Conservation (phyloP, 768 basidiomycete genomes). For the Boletus coccyginus region DNA sequence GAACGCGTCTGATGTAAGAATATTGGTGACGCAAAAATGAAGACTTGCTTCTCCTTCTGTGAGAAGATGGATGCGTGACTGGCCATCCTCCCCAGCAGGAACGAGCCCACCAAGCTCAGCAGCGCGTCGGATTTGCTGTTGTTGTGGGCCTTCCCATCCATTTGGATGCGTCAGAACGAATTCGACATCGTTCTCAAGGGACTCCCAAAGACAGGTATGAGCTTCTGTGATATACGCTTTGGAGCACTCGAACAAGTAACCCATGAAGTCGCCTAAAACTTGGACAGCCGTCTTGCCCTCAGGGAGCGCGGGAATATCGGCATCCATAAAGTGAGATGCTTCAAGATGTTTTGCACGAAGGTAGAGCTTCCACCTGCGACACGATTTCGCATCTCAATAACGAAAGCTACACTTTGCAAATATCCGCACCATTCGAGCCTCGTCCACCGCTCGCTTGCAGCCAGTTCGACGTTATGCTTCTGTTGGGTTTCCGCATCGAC, state of each 20-base stretch:
- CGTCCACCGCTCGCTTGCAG: conserved; percentile 37
- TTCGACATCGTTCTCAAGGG: conserved; percentile 40
- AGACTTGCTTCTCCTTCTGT: conserved; percentile 58
- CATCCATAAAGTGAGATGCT: conserved; percentile 22
- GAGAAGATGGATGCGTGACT: conserved; percentile 46
- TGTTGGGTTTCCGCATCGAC: conserved; percentile 41
- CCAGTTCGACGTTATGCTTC: conserved; percentile 32
- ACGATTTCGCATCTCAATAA: not conserved
- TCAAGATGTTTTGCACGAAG: conserved; percentile 30
- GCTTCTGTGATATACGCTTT: conserved; percentile 43
- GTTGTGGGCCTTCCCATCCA: conserved; percentile 61
- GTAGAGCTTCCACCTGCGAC: conserved; percentile 34
- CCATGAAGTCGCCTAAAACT: conserved; percentile 40
- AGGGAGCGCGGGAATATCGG: conserved; percentile 12
- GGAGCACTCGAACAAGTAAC: conserved; percentile 42
- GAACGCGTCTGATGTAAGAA: conserved; percentile 34
- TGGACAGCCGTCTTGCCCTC: conserved; percentile 10
- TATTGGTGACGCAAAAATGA: conserved; percentile 53
- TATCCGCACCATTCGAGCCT: conserved; percentile 40
- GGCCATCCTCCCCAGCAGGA: conserved; percentile 35
- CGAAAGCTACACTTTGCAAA: too few species aligned
- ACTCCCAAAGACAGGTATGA: conserved; percentile 42
- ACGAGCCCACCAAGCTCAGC: conserved; percentile 50
- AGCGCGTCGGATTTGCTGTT: conserved; percentile 51
- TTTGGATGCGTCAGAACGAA: conserved; percentile 60